phyloP scores from a whole-genome alignment of 148 eudicot genomes.

The Spergularia marina region DNA sequence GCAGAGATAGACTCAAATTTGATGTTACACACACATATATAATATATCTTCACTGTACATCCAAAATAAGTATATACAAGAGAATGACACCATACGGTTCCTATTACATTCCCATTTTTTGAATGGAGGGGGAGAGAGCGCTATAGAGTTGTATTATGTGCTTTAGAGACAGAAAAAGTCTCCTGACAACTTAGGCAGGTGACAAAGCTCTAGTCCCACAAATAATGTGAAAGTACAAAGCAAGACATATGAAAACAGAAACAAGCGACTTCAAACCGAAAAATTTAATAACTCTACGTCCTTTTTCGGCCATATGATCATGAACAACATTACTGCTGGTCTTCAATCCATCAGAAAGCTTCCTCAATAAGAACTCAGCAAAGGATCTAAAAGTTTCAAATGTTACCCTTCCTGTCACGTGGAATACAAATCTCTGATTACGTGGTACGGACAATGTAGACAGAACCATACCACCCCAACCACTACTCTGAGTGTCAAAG shows the following conservation, averaged over 20 bases:
- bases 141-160: conserved; percentile 21
- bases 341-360: conserved; percentile 50
- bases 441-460: conserved; percentile 75
- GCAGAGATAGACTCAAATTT: background rate
- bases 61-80: background rate
- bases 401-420: conserved; percentile 83
- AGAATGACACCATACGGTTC: background rate
- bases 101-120: background rate
- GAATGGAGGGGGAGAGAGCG: background rate
- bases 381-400: conserved; percentile 66
- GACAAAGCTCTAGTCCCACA: conserved; percentile 43
- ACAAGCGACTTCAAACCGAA: conserved; percentile 60
- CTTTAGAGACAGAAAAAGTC: background rate
- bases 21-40: background rate
- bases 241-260: conserved; percentile 54
- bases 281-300: conserved; percentile 56
- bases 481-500: conserved; percentile 30
- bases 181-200: conserved; percentile 39
- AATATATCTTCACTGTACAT: background rate
- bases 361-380: conserved; percentile 47
- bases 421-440: conserved; percentile 63
- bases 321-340: conserved; percentile 42
- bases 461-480: conserved; percentile 55
- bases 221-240: conserved; percentile 54
- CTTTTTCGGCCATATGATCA: conserved; percentile 55